phyloP scores from a whole-genome alignment of 495 filamentous ascomycete genomes.

The Niebla homalea region DNA sequence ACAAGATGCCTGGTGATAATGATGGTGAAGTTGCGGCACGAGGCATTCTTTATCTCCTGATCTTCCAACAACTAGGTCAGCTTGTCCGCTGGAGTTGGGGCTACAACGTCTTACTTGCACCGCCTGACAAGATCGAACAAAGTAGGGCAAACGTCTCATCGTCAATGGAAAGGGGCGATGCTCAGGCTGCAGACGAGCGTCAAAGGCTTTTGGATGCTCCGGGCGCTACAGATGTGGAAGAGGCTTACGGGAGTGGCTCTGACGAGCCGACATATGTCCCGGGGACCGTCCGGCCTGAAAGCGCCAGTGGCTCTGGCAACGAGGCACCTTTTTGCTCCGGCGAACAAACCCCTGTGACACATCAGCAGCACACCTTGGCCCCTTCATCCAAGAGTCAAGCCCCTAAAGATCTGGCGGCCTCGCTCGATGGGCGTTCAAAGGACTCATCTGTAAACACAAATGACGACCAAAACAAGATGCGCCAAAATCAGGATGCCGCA shows the following conservation, averaged over 20 bases:
- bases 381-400: neutral
- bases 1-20: conserved; percentile 78
- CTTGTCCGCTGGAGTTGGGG: conserved; percentile 97
- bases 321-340: conserved; percentile 11
- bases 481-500: neutral
- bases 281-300: neutral
- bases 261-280: conserved; percentile 9
- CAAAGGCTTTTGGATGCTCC: conserved; percentile 19
- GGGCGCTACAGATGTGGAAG: conserved; percentile 16
- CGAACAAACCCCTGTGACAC: conserved; percentile 18
- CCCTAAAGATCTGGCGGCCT: too few relatives aligned
- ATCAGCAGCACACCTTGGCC: conserved; percentile 16
- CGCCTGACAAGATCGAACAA: conserved; percentile 55
- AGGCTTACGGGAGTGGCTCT: conserved; percentile 26
- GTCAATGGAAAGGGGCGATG: conserved; percentile 50
- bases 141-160: conserved; percentile 34
- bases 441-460: neutral
- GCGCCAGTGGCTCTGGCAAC: conserved; percentile 4
- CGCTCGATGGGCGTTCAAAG: neutral
- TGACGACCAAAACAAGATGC: neutral
- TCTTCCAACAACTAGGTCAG: conserved; percentile 96
- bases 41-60: conserved; percentile 87
- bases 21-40: conserved; percentile 88
- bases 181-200: conserved; percentile 37
- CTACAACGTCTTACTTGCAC: conserved; percentile 80